A percentile compares a stretch with the other conserved stretches of the same genome.
Conservation (phyloP, 2,329 filamentous ascomycete genomes). For the Periconia macrospinosa region DNA sequence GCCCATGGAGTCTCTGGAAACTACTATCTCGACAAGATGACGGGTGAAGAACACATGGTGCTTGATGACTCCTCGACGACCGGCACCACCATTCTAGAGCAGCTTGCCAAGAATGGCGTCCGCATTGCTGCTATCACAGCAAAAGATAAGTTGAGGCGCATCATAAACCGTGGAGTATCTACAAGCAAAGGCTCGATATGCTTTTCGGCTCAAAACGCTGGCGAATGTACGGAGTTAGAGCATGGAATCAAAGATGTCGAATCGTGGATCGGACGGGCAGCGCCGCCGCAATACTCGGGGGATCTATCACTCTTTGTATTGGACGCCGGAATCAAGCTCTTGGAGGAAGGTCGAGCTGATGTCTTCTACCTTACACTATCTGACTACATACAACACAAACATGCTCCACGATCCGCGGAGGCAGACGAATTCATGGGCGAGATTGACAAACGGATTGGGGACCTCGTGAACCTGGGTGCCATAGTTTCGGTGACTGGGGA, state of each 20-base stretch:
- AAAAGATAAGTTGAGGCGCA: slow-evolving; percentile 50
- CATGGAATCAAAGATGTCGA: slow-evolving; percentile 43
- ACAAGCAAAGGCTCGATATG: slow-evolving; percentile 38
- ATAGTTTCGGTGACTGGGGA: slow-evolving; percentile 47
- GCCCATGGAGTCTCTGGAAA: slow-evolving; percentile 50
- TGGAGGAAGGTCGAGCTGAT: slow-evolving; percentile 44
- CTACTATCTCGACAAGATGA: slow-evolving; percentile 47
- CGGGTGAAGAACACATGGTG: slow-evolving; percentile 47
- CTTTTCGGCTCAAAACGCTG: slow-evolving; percentile 44
- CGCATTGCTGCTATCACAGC: slow-evolving; percentile 49
- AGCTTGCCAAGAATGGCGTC: slow-evolving; percentile 44
- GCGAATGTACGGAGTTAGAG: slow-evolving; percentile 31
- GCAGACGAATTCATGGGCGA: slow-evolving; percentile 43
- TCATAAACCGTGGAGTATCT: slow-evolving; percentile 40
- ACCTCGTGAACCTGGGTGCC: slow-evolving; percentile 38
- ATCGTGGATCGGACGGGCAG: slow-evolving; percentile 40
- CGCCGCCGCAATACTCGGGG: slow-evolving; percentile 47
- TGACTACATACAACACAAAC: slow-evolving; percentile 51
- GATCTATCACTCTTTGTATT: slow-evolving; percentile 50
- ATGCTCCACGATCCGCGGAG: slow-evolving; percentile 41
- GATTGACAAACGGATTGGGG: slow-evolving; percentile 39
- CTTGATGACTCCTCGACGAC: slow-evolving; percentile 45
- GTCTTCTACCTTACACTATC: slow-evolving; percentile 50
- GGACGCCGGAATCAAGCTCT: slow-evolving; percentile 47
- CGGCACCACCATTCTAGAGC: slow-evolving; percentile 47